Evolutionary conservation across 306 rosid species (phyloP), one percentile per base, ranked within the genome.

Genomic region (Amphicarpaea edgeworthii): DNA sequence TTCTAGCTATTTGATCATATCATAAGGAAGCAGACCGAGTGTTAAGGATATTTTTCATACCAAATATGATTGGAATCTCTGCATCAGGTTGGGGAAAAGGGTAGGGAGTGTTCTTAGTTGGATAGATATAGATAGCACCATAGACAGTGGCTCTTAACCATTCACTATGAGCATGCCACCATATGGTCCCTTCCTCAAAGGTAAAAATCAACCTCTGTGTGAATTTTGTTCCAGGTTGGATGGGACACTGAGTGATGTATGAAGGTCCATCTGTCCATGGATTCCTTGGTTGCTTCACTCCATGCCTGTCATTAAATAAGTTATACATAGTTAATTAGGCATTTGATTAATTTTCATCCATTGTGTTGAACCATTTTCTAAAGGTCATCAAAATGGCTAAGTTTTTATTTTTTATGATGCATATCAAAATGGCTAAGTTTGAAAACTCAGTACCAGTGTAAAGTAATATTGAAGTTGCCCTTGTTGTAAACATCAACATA

Each of bases 81-180:
- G 70, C 85, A 20, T 75, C 21, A 23, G 91, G 84, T 55, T 66
- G 63, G 3, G 87, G 57, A 17, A 87, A 87, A 6, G 88, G 90
- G 34, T 83, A 87, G 34, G 66, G 9, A 24, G 70, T 60, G 4
- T 26, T 12, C 43, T 45, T 57, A 4, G 7, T 43, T 5, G 96
- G 96, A 51, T 78, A 68, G 20, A 90, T 53, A 17, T 79, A 16
- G 20, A 90, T 85, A 21, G 83, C 82, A 0, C 96, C 93, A 23
- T 86, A 77, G 47, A 79, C 86, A 0, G 88, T 88, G 45, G 87
- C 90, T 49, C 90, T 76, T 50, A 55, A 15, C 88, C 90, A 86
- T 1, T 82, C 80, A 16, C 85, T 82, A 3, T 88, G 90, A 55
- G 93, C 86, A 72, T 88, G 88, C 93, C 93, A 86, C 93, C 88